Evolutionary conservation across 495 filamentous ascomycete genomes (phyloP).

Genomic region (Evernia prunastri): DNA sequence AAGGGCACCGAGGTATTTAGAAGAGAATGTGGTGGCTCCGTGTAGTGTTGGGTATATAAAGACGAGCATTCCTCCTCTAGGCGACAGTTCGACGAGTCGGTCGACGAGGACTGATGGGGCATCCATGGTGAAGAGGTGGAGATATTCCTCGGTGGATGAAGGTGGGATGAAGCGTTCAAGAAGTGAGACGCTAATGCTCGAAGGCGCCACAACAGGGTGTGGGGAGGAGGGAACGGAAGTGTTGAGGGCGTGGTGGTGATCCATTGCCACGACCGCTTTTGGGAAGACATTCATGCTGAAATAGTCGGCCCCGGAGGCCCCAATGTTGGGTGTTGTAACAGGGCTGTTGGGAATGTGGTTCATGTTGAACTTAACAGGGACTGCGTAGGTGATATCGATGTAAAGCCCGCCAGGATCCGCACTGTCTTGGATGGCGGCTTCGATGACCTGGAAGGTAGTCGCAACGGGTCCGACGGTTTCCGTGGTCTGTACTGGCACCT

Average conservation of each 20-base stretch:
- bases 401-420: constrained; percentile 40
- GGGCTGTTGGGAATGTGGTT: constrained; percentile 57
- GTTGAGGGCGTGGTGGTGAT: constrained; percentile 46
- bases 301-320: constrained; percentile 46
- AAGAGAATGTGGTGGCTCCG: constrained; percentile 58
- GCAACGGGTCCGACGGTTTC: constrained; percentile 26
- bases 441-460: constrained; percentile 17
- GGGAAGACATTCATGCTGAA: constrained; percentile 45
- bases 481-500: constrained; percentile 46
- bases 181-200: constrained; percentile 57
- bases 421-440: constrained; percentile 13
- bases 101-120: constrained; percentile 60
- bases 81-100: constrained; percentile 57
- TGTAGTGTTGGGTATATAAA: constrained; percentile 65
- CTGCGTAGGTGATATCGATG: constrained; percentile 59
- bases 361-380: constrained; percentile 56
- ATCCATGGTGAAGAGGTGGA: constrained; percentile 50
- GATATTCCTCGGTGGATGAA: constrained; percentile 51
- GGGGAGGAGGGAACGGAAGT: constrained; percentile 42
- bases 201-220: constrained; percentile 57
- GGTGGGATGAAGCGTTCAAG: constrained; percentile 70
- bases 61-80: constrained; percentile 51
- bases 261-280: constrained; percentile 49
- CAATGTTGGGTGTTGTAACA: constrained; percentile 48
- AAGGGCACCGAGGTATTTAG: constrained; percentile 58